Percentiles rank a stretch among this genome's conserved stretches.
phyloP scores from a whole-genome alignment of 768 basidiomycete genomes.

The Tricholoma terreum region DNA sequence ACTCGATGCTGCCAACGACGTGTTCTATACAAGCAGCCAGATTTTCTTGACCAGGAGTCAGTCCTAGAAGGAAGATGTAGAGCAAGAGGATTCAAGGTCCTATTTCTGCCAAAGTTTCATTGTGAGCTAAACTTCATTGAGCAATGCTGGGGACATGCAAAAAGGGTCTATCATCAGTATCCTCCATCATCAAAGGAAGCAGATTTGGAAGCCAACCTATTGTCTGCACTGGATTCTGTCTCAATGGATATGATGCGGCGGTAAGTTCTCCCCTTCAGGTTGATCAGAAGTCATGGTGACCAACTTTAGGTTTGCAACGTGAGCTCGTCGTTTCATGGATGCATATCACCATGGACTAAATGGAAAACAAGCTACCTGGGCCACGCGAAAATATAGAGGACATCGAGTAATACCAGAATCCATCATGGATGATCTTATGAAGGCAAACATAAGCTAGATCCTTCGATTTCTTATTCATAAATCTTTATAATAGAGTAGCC shows the following conservation, averaged over 20 bases:
- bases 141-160: too few species aligned
- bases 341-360: too few species aligned
- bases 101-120: too few species aligned
- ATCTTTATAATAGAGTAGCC: neutral
- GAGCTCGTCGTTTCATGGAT: constrained; percentile 16
- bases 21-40: neutral
- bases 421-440: neutral
- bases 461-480: too few species aligned
- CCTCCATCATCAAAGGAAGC: neutral
- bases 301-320: constrained; percentile 16
- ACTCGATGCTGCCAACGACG: neutral
- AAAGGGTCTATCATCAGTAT: neutral
- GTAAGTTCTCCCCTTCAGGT: neutral
- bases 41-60: neutral
- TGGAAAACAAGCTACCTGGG: too few species aligned
- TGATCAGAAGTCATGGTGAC: neutral
- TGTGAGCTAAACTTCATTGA: too few species aligned
- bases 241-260: neutral
- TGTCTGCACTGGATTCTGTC: neutral
- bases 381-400: too few species aligned
- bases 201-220: neutral
- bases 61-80: neutral
- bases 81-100: neutral
- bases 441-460: neutral
- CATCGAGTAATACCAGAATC: too few species aligned